These are phyloP conservation scores for Leccinellum albellum DNA, from an alignment of 768 basidiomycete genomes.

Conservation along the genomic window DNA sequence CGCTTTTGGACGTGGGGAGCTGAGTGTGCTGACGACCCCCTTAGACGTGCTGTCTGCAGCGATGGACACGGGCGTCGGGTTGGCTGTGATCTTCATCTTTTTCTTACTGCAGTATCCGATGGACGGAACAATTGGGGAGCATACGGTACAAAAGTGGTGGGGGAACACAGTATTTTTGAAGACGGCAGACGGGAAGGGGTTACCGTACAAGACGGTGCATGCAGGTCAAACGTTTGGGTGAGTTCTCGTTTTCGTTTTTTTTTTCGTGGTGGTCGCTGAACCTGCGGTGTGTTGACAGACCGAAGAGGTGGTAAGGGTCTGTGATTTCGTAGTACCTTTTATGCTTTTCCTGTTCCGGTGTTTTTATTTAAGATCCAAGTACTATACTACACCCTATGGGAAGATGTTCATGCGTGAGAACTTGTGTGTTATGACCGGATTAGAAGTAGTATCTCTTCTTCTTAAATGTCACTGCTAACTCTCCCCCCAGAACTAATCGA, in stretches of 20 bases:
- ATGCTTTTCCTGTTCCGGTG: too few relatives aligned
- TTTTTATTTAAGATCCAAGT: too few relatives aligned
- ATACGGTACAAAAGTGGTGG: constrained; percentile 63
- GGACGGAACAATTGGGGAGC: constrained; percentile 55
- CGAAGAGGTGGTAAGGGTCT: too few relatives aligned
- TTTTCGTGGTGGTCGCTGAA: not conserved
- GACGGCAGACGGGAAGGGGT: constrained; percentile 16
- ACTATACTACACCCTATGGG: too few relatives aligned
- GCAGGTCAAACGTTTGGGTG: constrained; percentile 27
- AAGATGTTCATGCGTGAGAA: not conserved
- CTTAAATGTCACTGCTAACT: constrained; percentile 4
- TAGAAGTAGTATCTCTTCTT: too few relatives aligned
- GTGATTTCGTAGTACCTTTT: too few relatives aligned
- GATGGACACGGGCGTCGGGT: constrained; percentile 64
- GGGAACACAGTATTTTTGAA: constrained; percentile 48
- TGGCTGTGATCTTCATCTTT: constrained; percentile 54
- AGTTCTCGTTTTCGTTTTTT: not conserved
- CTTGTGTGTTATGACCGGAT: too few relatives aligned
- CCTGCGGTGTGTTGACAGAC: too few relatives aligned
- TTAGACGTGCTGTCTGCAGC: constrained; percentile 67
- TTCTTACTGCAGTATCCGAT: constrained; percentile 62
- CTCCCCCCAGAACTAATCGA: constrained; percentile 43
- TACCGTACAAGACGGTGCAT: constrained; percentile 13
- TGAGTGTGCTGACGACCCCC: constrained; percentile 14
- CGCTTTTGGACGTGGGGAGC: not conserved